Percentiles rank a stretch among this genome's conserved stretches.
phyloP scores from a whole-genome alignment of 2,329 filamentous ascomycete genomes.

The Paracoccidioides brasiliensis region DNA sequence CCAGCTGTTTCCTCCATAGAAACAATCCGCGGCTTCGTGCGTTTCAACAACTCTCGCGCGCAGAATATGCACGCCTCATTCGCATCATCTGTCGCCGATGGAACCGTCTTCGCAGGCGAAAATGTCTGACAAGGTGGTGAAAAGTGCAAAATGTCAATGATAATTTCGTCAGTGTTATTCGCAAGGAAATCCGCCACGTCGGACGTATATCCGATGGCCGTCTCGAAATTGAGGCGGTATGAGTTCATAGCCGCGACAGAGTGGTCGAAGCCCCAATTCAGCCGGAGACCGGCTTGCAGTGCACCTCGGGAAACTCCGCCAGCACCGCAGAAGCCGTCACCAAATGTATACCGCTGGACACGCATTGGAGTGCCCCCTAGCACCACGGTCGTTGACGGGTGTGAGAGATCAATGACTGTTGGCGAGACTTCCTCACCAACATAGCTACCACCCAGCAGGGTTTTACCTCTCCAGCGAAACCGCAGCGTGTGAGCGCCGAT shows the following conservation, averaged over 20 bases:
- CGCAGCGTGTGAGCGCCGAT: constrained; percentile 14
- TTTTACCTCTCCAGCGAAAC: constrained; percentile 22
- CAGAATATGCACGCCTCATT: constrained; percentile 49
- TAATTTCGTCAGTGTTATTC: constrained; percentile 20
- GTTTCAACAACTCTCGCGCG: constrained; percentile 41
- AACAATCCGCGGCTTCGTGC: constrained; percentile 51
- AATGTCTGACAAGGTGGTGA: constrained; percentile 69
- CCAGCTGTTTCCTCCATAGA: constrained; percentile 73
- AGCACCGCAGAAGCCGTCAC: constrained; percentile 60
- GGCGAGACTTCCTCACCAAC: neutral
- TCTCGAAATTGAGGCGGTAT: constrained; percentile 46
- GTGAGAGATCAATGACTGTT: constrained; percentile 15
- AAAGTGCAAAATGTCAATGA: constrained; percentile 58
- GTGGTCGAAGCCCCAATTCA: constrained; percentile 54
- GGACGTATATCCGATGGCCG: constrained; percentile 21
- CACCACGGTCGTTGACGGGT: constrained; percentile 15
- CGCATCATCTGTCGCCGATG: constrained; percentile 45
- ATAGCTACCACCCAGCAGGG: constrained; percentile 19
- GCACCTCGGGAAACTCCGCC: constrained; percentile 60
- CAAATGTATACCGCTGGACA: constrained; percentile 46
- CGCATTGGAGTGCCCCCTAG: constrained; percentile 18
- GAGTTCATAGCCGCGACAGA: constrained; percentile 44
- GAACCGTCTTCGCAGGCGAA: constrained; percentile 55
- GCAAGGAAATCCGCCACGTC: constrained; percentile 36
- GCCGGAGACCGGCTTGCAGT: constrained; percentile 41